Conservation (phyloP, 768 basidiomycete genomes). For the Auriscalpium orientale region DNA sequence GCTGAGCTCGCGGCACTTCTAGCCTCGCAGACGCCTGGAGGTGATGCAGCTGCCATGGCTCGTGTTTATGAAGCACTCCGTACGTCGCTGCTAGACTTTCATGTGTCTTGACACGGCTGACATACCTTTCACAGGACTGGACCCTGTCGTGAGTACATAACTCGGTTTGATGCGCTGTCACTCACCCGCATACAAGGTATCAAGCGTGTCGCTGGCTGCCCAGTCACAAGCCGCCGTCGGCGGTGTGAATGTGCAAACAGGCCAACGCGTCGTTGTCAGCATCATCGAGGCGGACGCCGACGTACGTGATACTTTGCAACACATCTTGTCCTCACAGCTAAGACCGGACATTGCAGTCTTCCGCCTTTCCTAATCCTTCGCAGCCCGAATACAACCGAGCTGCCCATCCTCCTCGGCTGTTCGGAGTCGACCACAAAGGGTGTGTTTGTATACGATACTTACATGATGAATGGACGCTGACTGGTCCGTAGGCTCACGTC, state of each 20-base stretch:
- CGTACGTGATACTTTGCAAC: neutral
- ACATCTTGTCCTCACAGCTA: neutral
- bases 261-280: conserved; percentile 13
- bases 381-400: neutral
- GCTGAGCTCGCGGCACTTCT: neutral
- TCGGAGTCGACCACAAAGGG: conserved; percentile 12
- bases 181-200: conserved; percentile 2
- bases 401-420: neutral
- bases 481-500: conserved; percentile 6
- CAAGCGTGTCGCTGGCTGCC: conserved; percentile 4
- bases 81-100: neutral
- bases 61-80: conserved; percentile 14
- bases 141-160: conserved; percentile 12
- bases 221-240: neutral
- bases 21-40: neutral
- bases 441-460: neutral
- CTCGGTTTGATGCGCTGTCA: no score
- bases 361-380: neutral
- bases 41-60: conserved; percentile 3
- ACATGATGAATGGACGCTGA: neutral
- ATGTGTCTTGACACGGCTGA: neutral
- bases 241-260: conserved; percentile 8
- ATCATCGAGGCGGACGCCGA: conserved; percentile 16
- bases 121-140: conserved; percentile 2
- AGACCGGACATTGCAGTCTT: neutral